A percentile compares a stretch with the other conserved stretches of the same genome.
Conservation (phyloP, 2,329 filamentous ascomycete genomes). For the Dactylellina parvicollis region DNA sequence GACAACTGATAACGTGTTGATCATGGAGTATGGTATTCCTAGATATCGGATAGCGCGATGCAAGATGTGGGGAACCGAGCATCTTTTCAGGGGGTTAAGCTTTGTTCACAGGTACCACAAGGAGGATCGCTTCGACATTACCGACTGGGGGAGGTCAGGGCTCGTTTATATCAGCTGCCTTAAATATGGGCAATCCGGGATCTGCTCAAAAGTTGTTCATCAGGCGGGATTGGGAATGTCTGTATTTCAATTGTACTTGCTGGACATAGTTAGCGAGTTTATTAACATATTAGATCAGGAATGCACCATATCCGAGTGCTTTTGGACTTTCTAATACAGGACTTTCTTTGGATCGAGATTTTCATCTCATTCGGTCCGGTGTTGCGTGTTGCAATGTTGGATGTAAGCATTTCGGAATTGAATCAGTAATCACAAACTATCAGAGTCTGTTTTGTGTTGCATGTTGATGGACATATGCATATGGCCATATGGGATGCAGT, state of each 20-base stretch:
- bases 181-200: constrained; percentile 21
- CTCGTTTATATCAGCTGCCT: constrained; percentile 20
- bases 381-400: no score
- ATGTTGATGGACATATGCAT: no score
- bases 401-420: no score
- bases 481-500: no score
- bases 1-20: constrained; percentile 28
- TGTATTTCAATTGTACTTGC: constrained; percentile 9
- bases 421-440: no score
- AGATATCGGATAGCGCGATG: constrained; percentile 8
- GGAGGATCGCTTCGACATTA: constrained; percentile 27
- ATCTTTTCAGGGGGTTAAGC: constrained; percentile 14
- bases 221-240: constrained; percentile 31
- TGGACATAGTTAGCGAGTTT: constrained; percentile 7
- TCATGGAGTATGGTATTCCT: constrained; percentile 9
- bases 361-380: no score
- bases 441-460: no score
- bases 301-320: no score
- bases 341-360: no score
- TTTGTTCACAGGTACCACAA: constrained; percentile 25
- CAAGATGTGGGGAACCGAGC: not conserved
- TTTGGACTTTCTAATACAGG: no score
- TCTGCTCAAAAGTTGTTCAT: constrained; percentile 19
- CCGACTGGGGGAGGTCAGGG: constrained; percentile 31
- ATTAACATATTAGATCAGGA: no score